A percentile compares a stretch with the other conserved stretches of the same genome.
These are phyloP conservation scores for Sporisorium iseilematis-ciliati DNA, from an alignment of 1,284 basidiomycete genomes.

Conservation along the genomic window DNA sequence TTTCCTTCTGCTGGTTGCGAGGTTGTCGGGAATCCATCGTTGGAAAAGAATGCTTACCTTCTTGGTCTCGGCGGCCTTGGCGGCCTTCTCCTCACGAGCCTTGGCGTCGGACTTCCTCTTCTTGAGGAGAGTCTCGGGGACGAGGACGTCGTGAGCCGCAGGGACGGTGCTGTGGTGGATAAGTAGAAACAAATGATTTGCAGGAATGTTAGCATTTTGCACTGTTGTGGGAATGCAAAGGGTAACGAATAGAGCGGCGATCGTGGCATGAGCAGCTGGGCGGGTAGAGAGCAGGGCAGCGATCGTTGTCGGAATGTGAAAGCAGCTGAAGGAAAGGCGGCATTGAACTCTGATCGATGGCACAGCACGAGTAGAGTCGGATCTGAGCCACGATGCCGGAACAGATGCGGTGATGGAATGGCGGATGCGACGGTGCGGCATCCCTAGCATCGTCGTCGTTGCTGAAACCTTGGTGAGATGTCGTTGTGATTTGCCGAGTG, in stretches of 20 bases:
- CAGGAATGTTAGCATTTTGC: slow-evolving; percentile 19
- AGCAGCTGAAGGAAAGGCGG: slow-evolving; percentile 4
- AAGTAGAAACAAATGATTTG: neutral
- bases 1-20: slow-evolving; percentile 76
- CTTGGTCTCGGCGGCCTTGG: slow-evolving; percentile 84
- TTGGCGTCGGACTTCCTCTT: slow-evolving; percentile 99
- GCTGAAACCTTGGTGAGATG: too few species aligned
- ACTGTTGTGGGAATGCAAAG: neutral
- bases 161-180: slow-evolving; percentile 64
- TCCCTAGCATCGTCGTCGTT: too few species aligned
- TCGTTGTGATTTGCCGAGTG: too few species aligned
- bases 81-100: slow-evolving; percentile 93
- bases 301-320: neutral
- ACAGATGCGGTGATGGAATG: too few species aligned
- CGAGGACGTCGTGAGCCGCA: slow-evolving; percentile 65
- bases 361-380: neutral
- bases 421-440: too few species aligned
- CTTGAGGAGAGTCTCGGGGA: slow-evolving; percentile 70
- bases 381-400: neutral
- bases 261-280: slow-evolving; percentile 16
- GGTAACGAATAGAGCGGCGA: slow-evolving; percentile 1
- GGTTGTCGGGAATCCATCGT: slow-evolving; percentile 75
- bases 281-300: neutral
- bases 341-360: neutral
- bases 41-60: slow-evolving; percentile 77